Percentiles rank a stretch among this genome's conserved stretches.
Conservation (phyloP, 768 basidiomycete genomes). For the Solioccasus polychromus region DNA sequence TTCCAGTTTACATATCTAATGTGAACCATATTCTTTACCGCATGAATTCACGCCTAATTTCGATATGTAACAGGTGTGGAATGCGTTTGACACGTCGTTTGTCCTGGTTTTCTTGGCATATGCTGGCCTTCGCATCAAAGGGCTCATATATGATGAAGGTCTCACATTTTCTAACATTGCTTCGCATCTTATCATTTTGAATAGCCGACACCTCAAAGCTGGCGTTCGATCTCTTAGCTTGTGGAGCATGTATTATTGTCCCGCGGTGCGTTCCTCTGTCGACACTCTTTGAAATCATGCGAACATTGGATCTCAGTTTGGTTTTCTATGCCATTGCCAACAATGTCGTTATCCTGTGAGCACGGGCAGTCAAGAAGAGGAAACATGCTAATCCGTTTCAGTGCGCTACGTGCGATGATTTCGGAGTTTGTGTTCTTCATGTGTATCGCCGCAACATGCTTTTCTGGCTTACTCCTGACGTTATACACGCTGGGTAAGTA, state of each 20-base stretch:
- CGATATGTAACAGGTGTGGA: slow-evolving; percentile 77
- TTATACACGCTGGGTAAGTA: slow-evolving; percentile 47
- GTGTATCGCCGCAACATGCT: slow-evolving; percentile 71
- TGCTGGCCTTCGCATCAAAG: slow-evolving; percentile 60
- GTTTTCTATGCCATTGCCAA: slow-evolving; percentile 81
- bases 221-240: slow-evolving; percentile 82
- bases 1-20: slow-evolving; percentile 77
- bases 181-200: slow-evolving; percentile 4
- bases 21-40: slow-evolving; percentile 35
- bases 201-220: slow-evolving; percentile 48
- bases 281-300: not conserved
- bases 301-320: slow-evolving; percentile 40
- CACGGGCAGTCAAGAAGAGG: not conserved
- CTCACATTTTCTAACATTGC: slow-evolving; percentile 9
- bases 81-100: slow-evolving; percentile 80
- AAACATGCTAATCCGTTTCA: slow-evolving; percentile 28
- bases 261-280: slow-evolving; percentile 51
- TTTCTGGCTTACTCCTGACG: slow-evolving; percentile 70
- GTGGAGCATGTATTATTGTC: slow-evolving; percentile 82
- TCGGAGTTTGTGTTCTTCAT: slow-evolving; percentile 79
- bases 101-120: slow-evolving; percentile 68
- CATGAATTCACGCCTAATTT: slow-evolving; percentile 1
- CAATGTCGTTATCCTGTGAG: slow-evolving; percentile 76
- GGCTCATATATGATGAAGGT: slow-evolving; percentile 55
- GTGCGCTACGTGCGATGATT: slow-evolving; percentile 81